These are phyloP conservation scores for Phialophora chinensis DNA, from an alignment of 2,329 filamentous ascomycete species.

Conservation along the genomic window DNA sequence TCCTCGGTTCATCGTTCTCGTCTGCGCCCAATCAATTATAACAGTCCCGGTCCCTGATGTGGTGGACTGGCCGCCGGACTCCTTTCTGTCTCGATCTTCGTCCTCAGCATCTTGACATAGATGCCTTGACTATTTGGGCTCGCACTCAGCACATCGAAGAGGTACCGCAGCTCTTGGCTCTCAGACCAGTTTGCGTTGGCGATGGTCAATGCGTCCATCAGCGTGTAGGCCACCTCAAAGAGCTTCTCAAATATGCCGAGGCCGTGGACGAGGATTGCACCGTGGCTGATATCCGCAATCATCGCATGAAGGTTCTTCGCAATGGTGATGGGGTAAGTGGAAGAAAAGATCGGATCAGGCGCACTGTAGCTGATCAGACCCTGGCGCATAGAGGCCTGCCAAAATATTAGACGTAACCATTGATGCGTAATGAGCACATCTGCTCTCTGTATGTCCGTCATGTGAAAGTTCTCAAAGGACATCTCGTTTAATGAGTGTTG, in stretches of 20 bases:
- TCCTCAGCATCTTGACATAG: conserved; percentile 40
- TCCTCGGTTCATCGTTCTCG: too few species aligned
- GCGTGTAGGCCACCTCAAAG: conserved; percentile 38
- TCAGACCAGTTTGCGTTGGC: conserved; percentile 37
- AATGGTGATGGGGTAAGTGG: conserved; percentile 68
- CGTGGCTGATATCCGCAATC: conserved; percentile 30
- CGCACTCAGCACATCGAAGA: conserved; percentile 37
- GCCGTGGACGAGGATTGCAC: conserved; percentile 38
- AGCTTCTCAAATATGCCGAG: conserved; percentile 40
- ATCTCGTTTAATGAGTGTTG: conserved; percentile 39
- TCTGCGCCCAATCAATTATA: background rate
- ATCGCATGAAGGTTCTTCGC: conserved; percentile 60
- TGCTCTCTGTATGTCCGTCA: conserved; percentile 69
- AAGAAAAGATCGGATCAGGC: conserved; percentile 64
- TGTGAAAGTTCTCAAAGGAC: conserved; percentile 44
- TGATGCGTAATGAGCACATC: conserved; percentile 72
- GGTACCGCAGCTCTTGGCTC: conserved; percentile 35
- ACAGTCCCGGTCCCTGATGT: conserved; percentile 1
- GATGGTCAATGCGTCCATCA: conserved; percentile 40
- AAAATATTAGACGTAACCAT: conserved; percentile 73
- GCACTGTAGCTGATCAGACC: conserved; percentile 67
- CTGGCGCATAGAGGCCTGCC: conserved; percentile 72
- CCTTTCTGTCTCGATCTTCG: conserved; percentile 37
- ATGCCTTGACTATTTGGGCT: conserved; percentile 39
- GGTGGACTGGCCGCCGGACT: conserved; percentile 30